Percentiles rank a stretch among this genome's conserved stretches.
Conservation (phyloP, 345 rosid genomes). For the Mercurialis annua region DNA sequence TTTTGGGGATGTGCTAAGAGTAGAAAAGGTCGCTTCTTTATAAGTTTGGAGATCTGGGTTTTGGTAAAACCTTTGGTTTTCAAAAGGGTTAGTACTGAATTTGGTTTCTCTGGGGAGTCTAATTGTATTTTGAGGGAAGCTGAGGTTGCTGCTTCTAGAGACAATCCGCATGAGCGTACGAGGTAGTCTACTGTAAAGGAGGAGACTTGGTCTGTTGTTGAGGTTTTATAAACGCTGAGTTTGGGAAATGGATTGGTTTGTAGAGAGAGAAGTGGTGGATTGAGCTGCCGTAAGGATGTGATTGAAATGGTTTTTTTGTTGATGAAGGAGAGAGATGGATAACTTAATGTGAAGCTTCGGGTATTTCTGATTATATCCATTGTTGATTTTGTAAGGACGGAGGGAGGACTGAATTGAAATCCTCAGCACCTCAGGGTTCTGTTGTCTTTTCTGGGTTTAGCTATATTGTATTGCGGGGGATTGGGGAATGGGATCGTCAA, state of each 20-base stretch:
- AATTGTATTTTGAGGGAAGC: slow-evolving; percentile 9
- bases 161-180: slow-evolving; percentile 14
- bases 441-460: too few relatives aligned
- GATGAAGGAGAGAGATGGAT: background rate
- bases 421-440: too few relatives aligned
- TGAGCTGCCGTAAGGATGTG: background rate
- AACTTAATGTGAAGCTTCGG: background rate
- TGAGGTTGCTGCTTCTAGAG: slow-evolving; percentile 12
- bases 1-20: slow-evolving; percentile 16
- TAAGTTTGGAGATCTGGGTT: slow-evolving; percentile 18
- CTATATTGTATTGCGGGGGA: too few relatives aligned
- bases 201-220: background rate
- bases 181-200: slow-evolving; percentile 19
- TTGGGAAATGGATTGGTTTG: background rate
- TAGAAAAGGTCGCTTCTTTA: slow-evolving; percentile 18
- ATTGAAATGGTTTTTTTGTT: background rate
- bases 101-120: slow-evolving; percentile 6
- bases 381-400: background rate
- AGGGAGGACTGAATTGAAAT: too few relatives aligned
- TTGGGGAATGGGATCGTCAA: too few relatives aligned
- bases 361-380: slow-evolving; percentile 14
- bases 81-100: slow-evolving; percentile 18
- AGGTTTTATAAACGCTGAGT: background rate
- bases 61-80: slow-evolving; percentile 16
- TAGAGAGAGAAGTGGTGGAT: background rate